Evolutionary conservation across 1,284 basidiomycete species (phyloP), one percentile per base, ranked within the genome.

Genomic region (Melampsora abietis-canadensis): DNA sequence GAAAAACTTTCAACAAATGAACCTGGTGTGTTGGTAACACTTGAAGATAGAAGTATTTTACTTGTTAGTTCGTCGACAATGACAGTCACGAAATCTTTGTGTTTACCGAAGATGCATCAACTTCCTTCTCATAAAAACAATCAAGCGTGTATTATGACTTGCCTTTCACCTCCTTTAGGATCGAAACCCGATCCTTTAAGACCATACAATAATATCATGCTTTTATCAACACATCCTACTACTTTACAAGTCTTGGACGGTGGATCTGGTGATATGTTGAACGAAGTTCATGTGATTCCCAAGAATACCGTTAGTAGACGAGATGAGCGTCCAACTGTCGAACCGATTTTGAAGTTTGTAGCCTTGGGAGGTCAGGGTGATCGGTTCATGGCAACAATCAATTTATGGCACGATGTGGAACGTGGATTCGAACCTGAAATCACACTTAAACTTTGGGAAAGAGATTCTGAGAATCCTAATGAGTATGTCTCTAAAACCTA

Each of bases 201-300:
- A 61, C 67, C 76, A 15, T 75, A 91, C 8, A 87, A 88, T n/a
- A 88, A 90, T 0, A 83, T 96, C 69, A 87, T 97, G 75, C 86
- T 98, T 19, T 90, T 92, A 0, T 93, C 95, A 0, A 95, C 94
- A 0, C 94, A 98, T 81, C 91, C 94, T 0, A 95, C 94, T 5
- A 92, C 92, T 15, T 84, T 99, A 59, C 96, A 98, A 83, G 89
- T 92, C 59, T 94, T 92, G 83, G 90, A 92, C 44, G 89, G 90
- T 0, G 83, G 85, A 15, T 86, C 87, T 8, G 90, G 90, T 40
- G 86, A 86, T 66, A 86, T 94, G 2, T 80, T 92, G 0, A 89
- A 89, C 65, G 95, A 99, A 82, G 85, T 98, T 31, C 94, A 98
- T 82, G 88, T 99, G 4, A 89, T 91, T 0, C 92, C 95, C 10